Evolutionary conservation across 1,284 basidiomycete species (phyloP).

Genomic region (Caloboletus firmus): DNA sequence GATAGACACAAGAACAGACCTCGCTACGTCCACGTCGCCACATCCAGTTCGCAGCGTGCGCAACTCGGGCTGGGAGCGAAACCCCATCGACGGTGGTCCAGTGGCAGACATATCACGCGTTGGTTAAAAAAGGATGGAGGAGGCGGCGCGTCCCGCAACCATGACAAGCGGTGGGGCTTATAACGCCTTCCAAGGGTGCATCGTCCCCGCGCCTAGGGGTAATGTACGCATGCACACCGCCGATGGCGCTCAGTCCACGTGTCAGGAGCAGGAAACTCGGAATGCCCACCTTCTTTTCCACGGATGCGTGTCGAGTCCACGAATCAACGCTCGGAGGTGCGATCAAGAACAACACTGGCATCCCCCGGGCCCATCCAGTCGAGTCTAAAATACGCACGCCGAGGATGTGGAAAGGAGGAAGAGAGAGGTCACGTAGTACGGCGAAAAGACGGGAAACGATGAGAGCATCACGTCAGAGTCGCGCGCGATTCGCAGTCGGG

Average conservation of each 20-base stretch:
- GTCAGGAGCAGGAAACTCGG: constrained; percentile 12
- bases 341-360: not conserved
- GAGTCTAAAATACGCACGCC: not conserved
- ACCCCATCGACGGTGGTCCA: not conserved
- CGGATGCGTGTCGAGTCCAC: not conserved
- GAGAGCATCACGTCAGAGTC: constrained; percentile 13
- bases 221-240: constrained; percentile 6
- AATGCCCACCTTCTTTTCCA: constrained; percentile 7
- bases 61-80: not conserved
- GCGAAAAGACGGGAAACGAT: not conserved
- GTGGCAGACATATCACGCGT: constrained; percentile 14
- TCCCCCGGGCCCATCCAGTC: not conserved
- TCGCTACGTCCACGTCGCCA: not conserved
- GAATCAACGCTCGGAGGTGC: constrained; percentile 1
- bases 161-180: not conserved
- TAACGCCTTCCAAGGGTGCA: constrained; percentile 6
- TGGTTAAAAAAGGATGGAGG: not conserved
- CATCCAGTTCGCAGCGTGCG: not conserved
- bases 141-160: not conserved
- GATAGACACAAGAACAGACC: constrained; percentile 11
- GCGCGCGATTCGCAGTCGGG: constrained; percentile 13
- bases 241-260: constrained; percentile 9
- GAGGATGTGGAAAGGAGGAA: not conserved
- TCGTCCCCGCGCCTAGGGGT: not conserved
- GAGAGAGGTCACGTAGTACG: not conserved